A percentile compares a stretch with the other conserved stretches of the same genome.
Evolutionary conservation across 148 eudicot genomes (phyloP).

Genomic region (Rhododendron ferrugineum): DNA sequence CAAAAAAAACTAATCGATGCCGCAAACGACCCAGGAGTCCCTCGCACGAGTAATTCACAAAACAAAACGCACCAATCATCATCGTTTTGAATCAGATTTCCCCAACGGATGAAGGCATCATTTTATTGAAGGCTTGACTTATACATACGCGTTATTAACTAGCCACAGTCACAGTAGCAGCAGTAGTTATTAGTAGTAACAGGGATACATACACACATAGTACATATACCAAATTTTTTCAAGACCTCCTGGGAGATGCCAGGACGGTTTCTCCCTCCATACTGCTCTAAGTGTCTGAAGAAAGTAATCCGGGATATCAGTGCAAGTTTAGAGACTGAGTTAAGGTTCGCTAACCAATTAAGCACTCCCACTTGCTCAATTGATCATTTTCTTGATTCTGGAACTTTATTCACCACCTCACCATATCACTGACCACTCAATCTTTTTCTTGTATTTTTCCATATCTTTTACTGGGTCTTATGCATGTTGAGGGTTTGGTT

Average conservation of each 20-base stretch:
- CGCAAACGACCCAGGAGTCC: not conserved
- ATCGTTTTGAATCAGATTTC: not conserved
- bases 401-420: no score
- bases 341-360: not conserved
- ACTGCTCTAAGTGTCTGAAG: not conserved
- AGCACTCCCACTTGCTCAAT: not conserved
- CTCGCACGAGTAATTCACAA: not conserved
- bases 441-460: no score
- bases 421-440: no score
- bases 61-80: not conserved
- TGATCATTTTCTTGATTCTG: not conserved
- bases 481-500: no score
- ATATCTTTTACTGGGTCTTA: no score
- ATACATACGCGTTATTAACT: not conserved
- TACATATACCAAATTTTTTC: not conserved
- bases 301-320: not conserved
- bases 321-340: not conserved
- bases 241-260: conserved; percentile 26
- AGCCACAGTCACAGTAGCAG: not conserved
- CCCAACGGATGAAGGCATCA: not conserved
- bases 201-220: not conserved
- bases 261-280: conserved; percentile 13
- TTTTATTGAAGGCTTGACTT: not conserved
- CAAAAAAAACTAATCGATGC: not conserved
- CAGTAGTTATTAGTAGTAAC: not conserved